A percentile compares a stretch with the other conserved stretches of the same genome.
These are phyloP conservation scores for Vitis hybrid DNA, from an alignment of 177 flowering plant genomes.

Conservation along the genomic window DNA sequence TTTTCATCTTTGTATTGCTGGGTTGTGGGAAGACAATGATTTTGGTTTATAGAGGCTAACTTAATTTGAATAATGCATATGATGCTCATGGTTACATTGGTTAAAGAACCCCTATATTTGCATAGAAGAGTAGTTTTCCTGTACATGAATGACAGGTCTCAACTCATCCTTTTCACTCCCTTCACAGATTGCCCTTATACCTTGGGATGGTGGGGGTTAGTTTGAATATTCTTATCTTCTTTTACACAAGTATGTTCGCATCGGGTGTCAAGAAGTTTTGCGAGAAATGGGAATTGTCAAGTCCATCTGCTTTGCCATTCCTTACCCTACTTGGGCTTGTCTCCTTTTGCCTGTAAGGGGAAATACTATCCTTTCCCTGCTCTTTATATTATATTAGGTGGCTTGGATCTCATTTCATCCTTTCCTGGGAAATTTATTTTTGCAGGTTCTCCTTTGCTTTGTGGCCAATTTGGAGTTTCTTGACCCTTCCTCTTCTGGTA, in stretches of 20 bases:
- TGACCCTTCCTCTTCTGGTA: conserved; percentile 91
- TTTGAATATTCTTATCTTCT: conserved; percentile 48
- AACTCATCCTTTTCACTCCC: conserved; percentile 6
- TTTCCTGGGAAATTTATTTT: conserved; percentile 13
- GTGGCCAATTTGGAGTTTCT: conserved; percentile 94
- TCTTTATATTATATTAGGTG: conserved; percentile 2
- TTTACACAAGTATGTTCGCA: conserved; percentile 55
- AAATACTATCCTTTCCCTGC: background rate
- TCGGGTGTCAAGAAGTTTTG: conserved; percentile 59
- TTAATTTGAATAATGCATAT: background rate
- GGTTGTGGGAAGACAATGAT: background rate
- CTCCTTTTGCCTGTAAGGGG: conserved; percentile 79
- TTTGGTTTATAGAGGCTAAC: background rate
- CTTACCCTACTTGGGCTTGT: conserved; percentile 63
- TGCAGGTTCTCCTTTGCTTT: conserved; percentile 76
- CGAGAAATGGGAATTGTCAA: conserved; percentile 69
- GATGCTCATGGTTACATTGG: background rate
- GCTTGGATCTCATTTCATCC: background rate
- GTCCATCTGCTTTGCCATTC: conserved; percentile 60
- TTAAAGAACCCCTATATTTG: background rate
- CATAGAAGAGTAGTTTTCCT: background rate
- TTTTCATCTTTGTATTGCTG: no score
- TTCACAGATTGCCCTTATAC: conserved; percentile 71
- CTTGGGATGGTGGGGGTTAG: conserved; percentile 59
- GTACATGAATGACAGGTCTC: background rate